Conservation (phyloP, 257 asterid species). For the Anisodus tanguticus region DNA sequence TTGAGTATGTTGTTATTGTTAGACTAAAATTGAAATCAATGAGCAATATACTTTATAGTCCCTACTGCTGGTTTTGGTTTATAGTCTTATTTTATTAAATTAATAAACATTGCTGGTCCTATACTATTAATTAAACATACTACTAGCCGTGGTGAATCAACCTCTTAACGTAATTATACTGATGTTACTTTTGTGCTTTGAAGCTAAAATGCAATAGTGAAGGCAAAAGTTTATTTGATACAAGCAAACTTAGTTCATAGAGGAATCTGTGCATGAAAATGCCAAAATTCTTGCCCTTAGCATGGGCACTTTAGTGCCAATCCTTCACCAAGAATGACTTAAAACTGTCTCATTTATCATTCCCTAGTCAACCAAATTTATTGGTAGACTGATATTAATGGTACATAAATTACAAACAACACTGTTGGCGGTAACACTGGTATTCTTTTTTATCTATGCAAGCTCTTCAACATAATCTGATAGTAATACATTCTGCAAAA, state of each 20-base stretch:
- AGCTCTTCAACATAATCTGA: background rate
- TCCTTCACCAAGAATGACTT: background rate
- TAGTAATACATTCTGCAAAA: background rate
- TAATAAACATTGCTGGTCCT: no score
- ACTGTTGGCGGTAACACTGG: background rate
- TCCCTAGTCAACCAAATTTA: slow-evolving; percentile 36
- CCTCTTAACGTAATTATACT: background rate
- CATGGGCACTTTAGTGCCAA: background rate
- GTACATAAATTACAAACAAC: slow-evolving; percentile 21
- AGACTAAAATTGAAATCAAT: background rate
- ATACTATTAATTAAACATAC: no score
- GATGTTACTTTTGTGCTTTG: background rate
- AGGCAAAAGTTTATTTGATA: background rate
- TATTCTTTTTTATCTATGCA: slow-evolving; percentile 16
- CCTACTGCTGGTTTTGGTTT: background rate
- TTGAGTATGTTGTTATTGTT: background rate
- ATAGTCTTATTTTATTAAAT: no score
- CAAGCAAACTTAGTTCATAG: background rate
- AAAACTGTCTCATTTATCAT: background rate
- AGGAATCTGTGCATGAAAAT: background rate
- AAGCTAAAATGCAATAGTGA: background rate
- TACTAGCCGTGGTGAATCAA: background rate
- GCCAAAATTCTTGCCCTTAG: no score
- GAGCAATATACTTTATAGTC: background rate
- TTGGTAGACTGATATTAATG: slow-evolving; percentile 29